These are phyloP conservation scores for Waltergamsia citrina DNA, from an alignment of 2,329 filamentous ascomycete genomes.

Conservation along the genomic window DNA sequence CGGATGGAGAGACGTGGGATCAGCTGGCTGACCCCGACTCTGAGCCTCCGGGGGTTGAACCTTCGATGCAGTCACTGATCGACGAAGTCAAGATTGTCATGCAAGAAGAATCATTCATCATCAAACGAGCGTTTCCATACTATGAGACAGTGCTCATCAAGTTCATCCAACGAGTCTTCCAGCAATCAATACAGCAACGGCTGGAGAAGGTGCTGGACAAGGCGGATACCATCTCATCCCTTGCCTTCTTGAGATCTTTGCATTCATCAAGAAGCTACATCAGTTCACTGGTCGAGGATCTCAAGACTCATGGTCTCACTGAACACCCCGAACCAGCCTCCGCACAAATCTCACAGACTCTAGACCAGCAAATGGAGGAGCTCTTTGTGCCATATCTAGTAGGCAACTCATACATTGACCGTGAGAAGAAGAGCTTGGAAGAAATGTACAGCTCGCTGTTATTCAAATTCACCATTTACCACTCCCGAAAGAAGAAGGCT, in stretches of 20 bases:
- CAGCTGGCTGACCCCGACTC: slow-evolving; percentile 88
- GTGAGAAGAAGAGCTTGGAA: slow-evolving; percentile 60
- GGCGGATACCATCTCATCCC: slow-evolving; percentile 79
- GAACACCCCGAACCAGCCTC: slow-evolving; percentile 91
- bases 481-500: slow-evolving; percentile 77
- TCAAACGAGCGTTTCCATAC: slow-evolving; percentile 91
- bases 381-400: slow-evolving; percentile 64
- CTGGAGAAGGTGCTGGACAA: slow-evolving; percentile 95
- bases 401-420: slow-evolving; percentile 61
- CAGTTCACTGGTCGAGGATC: slow-evolving; percentile 75
- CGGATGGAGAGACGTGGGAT: slow-evolving; percentile 76
- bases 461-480: slow-evolving; percentile 96
- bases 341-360: slow-evolving; percentile 68
- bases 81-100: slow-evolving; percentile 94
- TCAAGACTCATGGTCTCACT: slow-evolving; percentile 89
- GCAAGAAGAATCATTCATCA: slow-evolving; percentile 94
- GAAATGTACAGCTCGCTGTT: slow-evolving; percentile 83
- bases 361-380: slow-evolving; percentile 69
- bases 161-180: slow-evolving; percentile 92
- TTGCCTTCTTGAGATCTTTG: slow-evolving; percentile 83
- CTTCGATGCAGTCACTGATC: slow-evolving; percentile 80
- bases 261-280: slow-evolving; percentile 91
- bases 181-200: slow-evolving; percentile 94
- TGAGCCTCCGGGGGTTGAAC: slow-evolving; percentile 84
- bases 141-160: slow-evolving; percentile 89